Conservation (phyloP, 129 eudicot genomes). For the Lonicera japonica region DNA sequence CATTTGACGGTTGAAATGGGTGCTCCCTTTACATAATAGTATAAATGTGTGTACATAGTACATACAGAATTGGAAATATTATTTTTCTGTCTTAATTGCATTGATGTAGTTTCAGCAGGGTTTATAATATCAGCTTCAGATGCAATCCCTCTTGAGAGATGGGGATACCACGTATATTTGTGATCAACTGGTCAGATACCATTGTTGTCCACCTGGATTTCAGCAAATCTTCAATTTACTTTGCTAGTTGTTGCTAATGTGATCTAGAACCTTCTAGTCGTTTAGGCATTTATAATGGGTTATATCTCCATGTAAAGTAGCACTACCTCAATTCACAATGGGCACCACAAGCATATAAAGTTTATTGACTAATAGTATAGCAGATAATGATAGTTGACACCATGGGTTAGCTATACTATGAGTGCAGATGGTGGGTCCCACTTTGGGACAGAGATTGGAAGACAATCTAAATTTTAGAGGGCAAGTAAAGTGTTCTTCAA, state of each 20-base stretch:
- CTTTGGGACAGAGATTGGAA: too few relatives aligned
- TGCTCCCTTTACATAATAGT: too few relatives aligned
- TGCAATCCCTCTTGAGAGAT: neutral
- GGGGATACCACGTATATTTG: neutral
- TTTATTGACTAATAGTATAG: too few relatives aligned
- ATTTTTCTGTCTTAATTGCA: neutral
- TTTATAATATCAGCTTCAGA: neutral
- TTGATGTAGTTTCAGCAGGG: neutral
- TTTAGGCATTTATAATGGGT: neutral
- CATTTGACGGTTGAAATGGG: too few relatives aligned
- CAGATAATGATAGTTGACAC: too few relatives aligned
- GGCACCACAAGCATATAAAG: too few relatives aligned
- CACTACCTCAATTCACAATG: neutral
- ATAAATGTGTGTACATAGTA: neutral
- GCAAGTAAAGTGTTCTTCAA: too few relatives aligned
- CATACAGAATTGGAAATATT: neutral
- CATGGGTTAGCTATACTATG: too few relatives aligned
- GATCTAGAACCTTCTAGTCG: neutral
- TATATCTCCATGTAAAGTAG: neutral
- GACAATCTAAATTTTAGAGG: too few relatives aligned
- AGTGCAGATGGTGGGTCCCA: too few relatives aligned
- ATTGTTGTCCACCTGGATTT: too few relatives aligned
- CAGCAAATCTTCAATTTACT: too few relatives aligned
- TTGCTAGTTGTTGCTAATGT: neutral
- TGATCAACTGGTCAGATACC: neutral